Evolutionary conservation across 1,139 yeast species (phyloP).

Genomic region (Lodderomyces margitis): DNA sequence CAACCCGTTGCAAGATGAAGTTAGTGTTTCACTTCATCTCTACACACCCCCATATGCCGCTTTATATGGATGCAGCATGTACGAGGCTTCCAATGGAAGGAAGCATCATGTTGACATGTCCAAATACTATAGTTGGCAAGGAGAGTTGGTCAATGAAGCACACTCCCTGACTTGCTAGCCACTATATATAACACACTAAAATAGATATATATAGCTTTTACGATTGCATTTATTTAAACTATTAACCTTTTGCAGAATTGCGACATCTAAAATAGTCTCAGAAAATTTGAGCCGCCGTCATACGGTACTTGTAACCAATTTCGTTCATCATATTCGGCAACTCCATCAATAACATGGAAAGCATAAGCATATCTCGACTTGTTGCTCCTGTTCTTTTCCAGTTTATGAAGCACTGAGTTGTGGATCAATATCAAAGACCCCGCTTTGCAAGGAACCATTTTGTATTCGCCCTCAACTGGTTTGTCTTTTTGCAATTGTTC

Average conservation of each 20-base stretch:
- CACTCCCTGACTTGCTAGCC: slow-evolving; percentile 33
- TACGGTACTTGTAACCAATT: slow-evolving; percentile 83
- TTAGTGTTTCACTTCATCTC: slow-evolving; percentile 69
- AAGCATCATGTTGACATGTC: slow-evolving; percentile 61
- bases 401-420: slow-evolving; percentile 69
- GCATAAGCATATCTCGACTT: slow-evolving; percentile 74
- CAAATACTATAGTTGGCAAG: slow-evolving; percentile 63
- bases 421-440: slow-evolving; percentile 70
- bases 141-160: slow-evolving; percentile 34
- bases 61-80: slow-evolving; percentile 63
- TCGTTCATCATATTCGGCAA: slow-evolving; percentile 51
- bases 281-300: slow-evolving; percentile 51
- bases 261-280: slow-evolving; percentile 36
- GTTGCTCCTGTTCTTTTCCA: slow-evolving; percentile 55
- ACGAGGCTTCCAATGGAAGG: slow-evolving; percentile 52
- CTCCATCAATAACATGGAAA: slow-evolving; percentile 76
- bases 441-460: slow-evolving; percentile 61
- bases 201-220: background rate
- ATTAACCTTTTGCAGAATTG: background rate
- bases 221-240: background rate
- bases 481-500: slow-evolving; percentile 25
- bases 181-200: too few relatives aligned
- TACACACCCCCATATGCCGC: slow-evolving; percentile 81
- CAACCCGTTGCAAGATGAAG: slow-evolving; percentile 45
- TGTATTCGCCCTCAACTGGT: slow-evolving; percentile 38